Percentiles rank a stretch among this genome's conserved stretches.
These are phyloP conservation scores for Boeremia exigua DNA, from an alignment of 2,329 filamentous ascomycete genomes.

Conservation along the genomic window DNA sequence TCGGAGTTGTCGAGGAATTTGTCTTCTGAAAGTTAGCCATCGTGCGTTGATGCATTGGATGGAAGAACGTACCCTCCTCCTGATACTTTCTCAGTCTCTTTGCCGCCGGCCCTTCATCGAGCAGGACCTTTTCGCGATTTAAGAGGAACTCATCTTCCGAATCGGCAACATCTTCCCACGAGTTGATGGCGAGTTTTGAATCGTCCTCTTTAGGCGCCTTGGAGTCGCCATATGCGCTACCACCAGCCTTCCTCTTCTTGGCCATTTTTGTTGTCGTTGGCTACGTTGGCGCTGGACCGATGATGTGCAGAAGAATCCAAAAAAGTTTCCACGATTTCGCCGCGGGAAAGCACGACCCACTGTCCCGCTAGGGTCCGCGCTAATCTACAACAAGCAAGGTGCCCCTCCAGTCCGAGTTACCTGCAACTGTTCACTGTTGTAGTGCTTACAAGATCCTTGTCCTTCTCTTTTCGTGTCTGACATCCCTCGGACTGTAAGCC, in stretches of 20 bases:
- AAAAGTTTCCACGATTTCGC: slow-evolving; percentile 34
- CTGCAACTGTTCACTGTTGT: not conserved
- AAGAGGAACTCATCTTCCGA: slow-evolving; percentile 94
- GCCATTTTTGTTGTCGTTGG: slow-evolving; percentile 50
- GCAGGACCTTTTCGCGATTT: slow-evolving; percentile 81
- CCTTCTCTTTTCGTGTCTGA: not conserved
- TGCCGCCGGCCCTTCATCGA: slow-evolving; percentile 79
- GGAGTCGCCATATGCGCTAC: slow-evolving; percentile 49
- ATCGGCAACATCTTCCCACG: slow-evolving; percentile 85
- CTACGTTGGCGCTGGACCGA: slow-evolving; percentile 11
- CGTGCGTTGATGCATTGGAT: not conserved
- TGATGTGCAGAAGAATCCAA: slow-evolving; percentile 3
- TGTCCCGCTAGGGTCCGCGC: slow-evolving; percentile 3
- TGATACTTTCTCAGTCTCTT: slow-evolving; percentile 76
- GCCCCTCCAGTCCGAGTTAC: not conserved
- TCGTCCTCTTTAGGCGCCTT: slow-evolving; percentile 43
- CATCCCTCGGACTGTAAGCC: not conserved
- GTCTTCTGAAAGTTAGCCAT: slow-evolving; percentile 50
- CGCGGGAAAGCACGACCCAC: slow-evolving; percentile 24
- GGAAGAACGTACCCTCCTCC: slow-evolving; percentile 63
- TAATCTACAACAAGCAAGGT: slow-evolving; percentile 2
- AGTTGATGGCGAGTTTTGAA: slow-evolving; percentile 64
- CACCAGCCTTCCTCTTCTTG: slow-evolving; percentile 72
- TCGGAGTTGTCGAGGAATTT: slow-evolving; percentile 64
- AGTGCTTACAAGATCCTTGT: slow-evolving; percentile 13